These are phyloP conservation scores for Picea abies DNA, from an alignment of 83 land plant species.

Conservation along the genomic window DNA sequence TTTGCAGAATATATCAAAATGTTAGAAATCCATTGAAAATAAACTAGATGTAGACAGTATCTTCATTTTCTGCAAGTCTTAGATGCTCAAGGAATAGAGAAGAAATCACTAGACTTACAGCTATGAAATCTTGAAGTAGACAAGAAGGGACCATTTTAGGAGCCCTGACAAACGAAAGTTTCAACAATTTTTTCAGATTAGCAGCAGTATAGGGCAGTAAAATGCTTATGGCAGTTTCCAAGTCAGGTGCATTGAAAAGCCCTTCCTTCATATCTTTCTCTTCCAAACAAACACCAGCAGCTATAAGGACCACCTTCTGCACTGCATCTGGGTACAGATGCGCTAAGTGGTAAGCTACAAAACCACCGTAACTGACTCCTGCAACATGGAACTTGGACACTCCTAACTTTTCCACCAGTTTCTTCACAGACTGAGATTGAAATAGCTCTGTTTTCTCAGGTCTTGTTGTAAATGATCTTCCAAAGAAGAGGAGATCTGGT, in stretches of 20 bases:
- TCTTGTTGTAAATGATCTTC: too few species aligned
- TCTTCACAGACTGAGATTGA: too few species aligned
- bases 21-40: neutral
- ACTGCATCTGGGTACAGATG: too few species aligned
- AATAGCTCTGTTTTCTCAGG: too few species aligned
- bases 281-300: constrained; percentile 15
- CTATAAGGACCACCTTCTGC: too few species aligned
- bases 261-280: neutral
- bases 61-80: neutral
- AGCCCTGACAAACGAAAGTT: constrained; percentile 13
- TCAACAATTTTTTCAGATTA: constrained; percentile 2
- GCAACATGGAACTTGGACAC: too few species aligned
- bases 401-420: too few species aligned
- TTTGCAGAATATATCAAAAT: neutral
- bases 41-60: neutral
- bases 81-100: neutral
- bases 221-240: constrained; percentile 5
- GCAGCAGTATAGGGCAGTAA: constrained; percentile 7
- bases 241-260: neutral
- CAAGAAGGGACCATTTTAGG: neutral
- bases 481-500: too few species aligned
- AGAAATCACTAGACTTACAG: constrained; percentile 2
- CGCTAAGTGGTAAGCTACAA: too few species aligned
- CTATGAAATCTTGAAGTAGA: constrained; percentile 13
- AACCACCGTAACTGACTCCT: too few species aligned